Evolutionary conservation across 2,329 filamentous ascomycete genomes (phyloP), one percentile per base, ranked within the genome.

Genomic region (Stagonosporopsis rhizophila): DNA sequence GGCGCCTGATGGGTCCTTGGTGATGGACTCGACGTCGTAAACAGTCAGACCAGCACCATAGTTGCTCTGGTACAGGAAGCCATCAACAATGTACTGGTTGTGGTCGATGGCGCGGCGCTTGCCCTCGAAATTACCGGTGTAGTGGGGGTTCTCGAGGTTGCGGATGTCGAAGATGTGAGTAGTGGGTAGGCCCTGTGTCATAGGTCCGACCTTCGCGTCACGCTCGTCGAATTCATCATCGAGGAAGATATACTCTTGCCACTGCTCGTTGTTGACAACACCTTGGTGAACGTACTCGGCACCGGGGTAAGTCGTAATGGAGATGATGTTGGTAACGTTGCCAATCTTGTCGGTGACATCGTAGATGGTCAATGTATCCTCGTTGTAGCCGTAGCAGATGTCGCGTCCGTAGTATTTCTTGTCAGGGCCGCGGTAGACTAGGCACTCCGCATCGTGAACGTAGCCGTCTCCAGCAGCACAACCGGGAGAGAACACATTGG

Each of bases 401-500:
- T 85, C 80, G 3, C 75, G 74, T 23, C 78, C 80, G 8, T 71
- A 67, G 70, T 82, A 85, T 27, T 74, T 64, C 28, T 67, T 69
- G 56, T 83, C 78, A 0, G 82, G 82, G 0, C 83, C 82, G 4
- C 75, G 77, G 73, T 83, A 83, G 28, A 81, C 77, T 20, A 86
- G 72, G 67, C 83, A 86, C 72, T 87, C 82, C 1, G 84, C 83
- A 61, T 86, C 84, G 68, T 86, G 83, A 14, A 85, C 83, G 67
- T 86, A 86, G 56, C 83, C 83, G 66, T 85, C 83, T 15, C 77
- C 68, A 20, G 77, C 73, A 5, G 80, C 80, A 62, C 83, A 85
- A 22, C 83, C 84, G 8, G 81, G 80, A 8, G 76, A 78, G 14
- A 72, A 78, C 4, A 83, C 80, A 59, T 83, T 83, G 15, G 77